Conservation (phyloP, 2,329 filamentous ascomycete species). For the Aurifilum marmelostoma region DNA sequence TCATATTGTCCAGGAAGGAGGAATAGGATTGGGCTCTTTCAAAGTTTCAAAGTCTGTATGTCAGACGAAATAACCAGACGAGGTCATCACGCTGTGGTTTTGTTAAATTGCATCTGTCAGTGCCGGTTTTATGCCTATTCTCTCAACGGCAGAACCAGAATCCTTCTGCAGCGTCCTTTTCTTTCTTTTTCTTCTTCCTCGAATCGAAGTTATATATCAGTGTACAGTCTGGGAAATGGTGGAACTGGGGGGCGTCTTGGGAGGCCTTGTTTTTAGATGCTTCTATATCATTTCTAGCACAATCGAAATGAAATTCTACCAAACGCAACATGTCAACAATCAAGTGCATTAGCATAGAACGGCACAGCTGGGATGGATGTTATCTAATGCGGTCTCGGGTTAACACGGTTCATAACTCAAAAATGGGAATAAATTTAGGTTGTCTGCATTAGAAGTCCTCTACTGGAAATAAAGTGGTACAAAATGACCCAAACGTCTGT, state of each 20-base stretch:
- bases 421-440: slow-evolving; percentile 46
- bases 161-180: neutral
- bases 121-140: neutral
- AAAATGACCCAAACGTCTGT: slow-evolving; percentile 42
- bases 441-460: slow-evolving; percentile 68
- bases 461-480: slow-evolving; percentile 51
- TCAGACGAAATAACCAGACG: neutral
- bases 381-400: neutral
- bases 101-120: neutral
- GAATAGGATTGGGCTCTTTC: neutral
- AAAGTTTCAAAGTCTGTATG: neutral
- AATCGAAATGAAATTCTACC: neutral
- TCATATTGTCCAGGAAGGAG: neutral
- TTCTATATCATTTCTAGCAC: neutral
- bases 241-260: neutral
- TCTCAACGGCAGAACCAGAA: neutral
- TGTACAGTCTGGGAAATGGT: neutral
- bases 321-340: neutral
- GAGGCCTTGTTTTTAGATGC: neutral
- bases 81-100: neutral
- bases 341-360: no score
- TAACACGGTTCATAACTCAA: slow-evolving; percentile 14
- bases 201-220: neutral
- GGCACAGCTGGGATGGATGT: neutral
- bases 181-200: neutral